Conservation (phyloP, 306 rosid species). For the Medicago lupulina region DNA sequence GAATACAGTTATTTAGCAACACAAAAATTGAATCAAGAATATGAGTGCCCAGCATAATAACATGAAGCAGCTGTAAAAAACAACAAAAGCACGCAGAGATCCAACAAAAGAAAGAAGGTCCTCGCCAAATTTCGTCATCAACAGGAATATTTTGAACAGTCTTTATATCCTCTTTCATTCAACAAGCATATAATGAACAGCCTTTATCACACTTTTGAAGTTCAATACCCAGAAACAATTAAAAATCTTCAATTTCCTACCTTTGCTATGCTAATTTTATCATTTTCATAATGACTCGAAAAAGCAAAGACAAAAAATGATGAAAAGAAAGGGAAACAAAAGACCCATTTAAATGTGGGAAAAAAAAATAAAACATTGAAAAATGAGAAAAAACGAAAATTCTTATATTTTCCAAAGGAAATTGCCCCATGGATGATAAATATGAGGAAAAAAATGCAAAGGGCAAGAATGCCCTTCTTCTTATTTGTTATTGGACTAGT, state of each 20-base stretch:
- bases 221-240: too few species aligned
- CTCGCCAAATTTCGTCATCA: background rate
- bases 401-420: background rate
- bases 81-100: slow-evolving; percentile 6
- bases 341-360: too few species aligned
- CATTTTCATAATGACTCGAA: too few species aligned
- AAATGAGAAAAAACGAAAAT: background rate
- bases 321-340: too few species aligned
- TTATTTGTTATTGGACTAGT: background rate
- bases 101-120: background rate
- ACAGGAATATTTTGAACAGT: too few species aligned
- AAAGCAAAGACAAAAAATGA: too few species aligned
- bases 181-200: too few species aligned
- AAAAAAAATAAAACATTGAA: background rate
- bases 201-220: too few species aligned
- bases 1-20: slow-evolving; percentile 12
- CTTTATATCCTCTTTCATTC: too few species aligned
- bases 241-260: too few species aligned
- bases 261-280: too few species aligned
- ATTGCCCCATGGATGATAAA: background rate
- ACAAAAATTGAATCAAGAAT: slow-evolving; percentile 15
- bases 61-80: slow-evolving; percentile 4
- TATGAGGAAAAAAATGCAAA: background rate
- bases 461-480: background rate
- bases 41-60: background rate